These are phyloP conservation scores for rapeseed (Brassica napus) DNA, from an alignment of 345 rosid genomes.

Conservation along the genomic window DNA sequence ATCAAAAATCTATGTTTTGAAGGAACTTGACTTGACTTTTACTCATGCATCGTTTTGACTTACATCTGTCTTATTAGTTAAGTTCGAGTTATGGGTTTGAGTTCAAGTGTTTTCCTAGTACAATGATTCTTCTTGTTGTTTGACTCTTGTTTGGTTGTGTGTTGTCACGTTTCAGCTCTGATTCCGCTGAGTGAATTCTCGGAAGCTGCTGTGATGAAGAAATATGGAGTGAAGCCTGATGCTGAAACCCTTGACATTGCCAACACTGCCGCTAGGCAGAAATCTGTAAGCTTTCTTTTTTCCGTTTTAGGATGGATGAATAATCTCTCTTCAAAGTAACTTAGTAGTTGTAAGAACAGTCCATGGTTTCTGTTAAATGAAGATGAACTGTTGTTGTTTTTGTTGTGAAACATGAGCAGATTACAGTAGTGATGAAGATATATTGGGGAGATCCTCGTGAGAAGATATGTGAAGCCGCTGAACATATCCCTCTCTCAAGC, in stretches of 20 bases:
- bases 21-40: background rate
- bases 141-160: slow-evolving; percentile 18
- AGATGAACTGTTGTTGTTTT: background rate
- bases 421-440: slow-evolving; percentile 62
- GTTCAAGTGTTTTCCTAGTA: background rate
- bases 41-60: slow-evolving; percentile 5
- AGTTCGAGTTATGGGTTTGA: background rate
- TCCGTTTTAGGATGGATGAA: background rate
- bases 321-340: background rate
- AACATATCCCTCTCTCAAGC: slow-evolving; percentile 66
- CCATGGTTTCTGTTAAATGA: background rate
- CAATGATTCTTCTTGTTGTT: background rate
- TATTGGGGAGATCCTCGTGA: slow-evolving; percentile 91
- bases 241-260: slow-evolving; percentile 68
- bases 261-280: slow-evolving; percentile 55
- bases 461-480: slow-evolving; percentile 77
- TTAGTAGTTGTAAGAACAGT: background rate
- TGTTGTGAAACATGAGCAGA: slow-evolving; percentile 24
- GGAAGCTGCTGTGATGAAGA: slow-evolving; percentile 61
- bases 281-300: slow-evolving; percentile 45
- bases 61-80: background rate
- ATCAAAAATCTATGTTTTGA: background rate
- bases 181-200: slow-evolving; percentile 66
- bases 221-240: slow-evolving; percentile 71
- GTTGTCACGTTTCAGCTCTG: slow-evolving; percentile 52